A percentile compares a stretch with the other conserved stretches of the same genome.
phyloP scores from a whole-genome alignment of 73 alveolate species.

The Paramecium sonneborni region DNA sequence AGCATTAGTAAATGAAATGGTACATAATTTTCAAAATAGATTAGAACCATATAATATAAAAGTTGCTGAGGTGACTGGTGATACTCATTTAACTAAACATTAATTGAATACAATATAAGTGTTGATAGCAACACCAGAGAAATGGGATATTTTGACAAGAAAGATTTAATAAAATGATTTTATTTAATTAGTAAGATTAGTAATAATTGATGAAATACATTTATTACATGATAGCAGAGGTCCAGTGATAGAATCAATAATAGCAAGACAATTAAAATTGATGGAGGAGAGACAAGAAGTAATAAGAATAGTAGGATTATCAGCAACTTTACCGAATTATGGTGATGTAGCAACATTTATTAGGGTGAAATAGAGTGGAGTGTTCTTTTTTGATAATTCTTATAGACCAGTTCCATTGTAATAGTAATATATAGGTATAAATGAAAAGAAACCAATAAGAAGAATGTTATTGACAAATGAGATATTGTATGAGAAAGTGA shows the following conservation, averaged over 20 bases:
- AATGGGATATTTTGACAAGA: constrained; percentile 99
- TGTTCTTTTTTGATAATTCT: constrained; percentile 96
- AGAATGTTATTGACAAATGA: constrained; percentile 97
- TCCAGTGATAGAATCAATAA: constrained; percentile 99
- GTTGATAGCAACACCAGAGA: constrained; percentile 99
- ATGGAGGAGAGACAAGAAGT: constrained; percentile 90
- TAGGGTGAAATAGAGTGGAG: constrained; percentile 62
- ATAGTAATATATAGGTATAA: constrained; percentile 94
- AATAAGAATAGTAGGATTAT: constrained; percentile 97
- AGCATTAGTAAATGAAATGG: constrained; percentile 93
- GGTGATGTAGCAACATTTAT: constrained; percentile 86
- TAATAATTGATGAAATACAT: constrained; percentile 99
- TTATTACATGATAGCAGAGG: constrained; percentile 99
- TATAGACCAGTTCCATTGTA: constrained; percentile 99
- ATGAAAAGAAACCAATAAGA: constrained; percentile 99
- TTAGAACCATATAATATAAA: constrained; percentile 81
- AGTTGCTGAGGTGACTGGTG: constrained; percentile 99
- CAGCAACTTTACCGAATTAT: constrained; percentile 99
- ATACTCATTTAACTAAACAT: constrained; percentile 91
- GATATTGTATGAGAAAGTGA: constrained; percentile 96
- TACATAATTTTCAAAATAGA: constrained; percentile 93
- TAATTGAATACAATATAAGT: constrained; percentile 97
- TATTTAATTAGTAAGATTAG: constrained; percentile 92
- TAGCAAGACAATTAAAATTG: constrained; percentile 97
- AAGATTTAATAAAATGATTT: constrained; percentile 96